Evolutionary conservation across 2,329 filamentous ascomycete species (phyloP).

Genomic region (Pleoardoris graminearum): DNA sequence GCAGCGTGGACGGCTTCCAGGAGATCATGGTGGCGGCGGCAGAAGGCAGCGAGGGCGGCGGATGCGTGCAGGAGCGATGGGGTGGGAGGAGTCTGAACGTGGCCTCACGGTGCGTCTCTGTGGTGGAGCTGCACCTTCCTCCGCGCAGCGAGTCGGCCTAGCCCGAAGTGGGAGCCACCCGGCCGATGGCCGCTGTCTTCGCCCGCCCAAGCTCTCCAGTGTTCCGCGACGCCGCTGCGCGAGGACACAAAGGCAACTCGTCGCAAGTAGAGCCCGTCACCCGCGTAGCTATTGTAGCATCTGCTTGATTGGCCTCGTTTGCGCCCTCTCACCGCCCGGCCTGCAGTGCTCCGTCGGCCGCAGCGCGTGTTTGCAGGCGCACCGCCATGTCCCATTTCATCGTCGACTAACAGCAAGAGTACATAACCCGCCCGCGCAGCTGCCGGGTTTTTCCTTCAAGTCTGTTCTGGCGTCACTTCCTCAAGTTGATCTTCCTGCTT

Average conservation of each 20-base stretch:
- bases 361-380: conserved; percentile 7
- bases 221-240: not conserved
- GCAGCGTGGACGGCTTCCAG: conserved; percentile 71
- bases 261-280: too few species aligned
- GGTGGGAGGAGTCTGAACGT: conserved; percentile 10
- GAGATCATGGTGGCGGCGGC: conserved; percentile 64
- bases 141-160: not conserved
- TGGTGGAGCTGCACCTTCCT: not conserved
- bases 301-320: not conserved
- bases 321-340: conserved; percentile 6
- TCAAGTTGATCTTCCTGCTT: not conserved
- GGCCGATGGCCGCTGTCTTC: not conserved
- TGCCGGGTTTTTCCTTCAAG: not conserved
- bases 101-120: conserved; percentile 6
- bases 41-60: not conserved
- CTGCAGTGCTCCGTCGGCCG: conserved; percentile 1
- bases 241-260: not conserved
- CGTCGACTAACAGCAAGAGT: not conserved
- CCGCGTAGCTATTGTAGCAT: too few species aligned
- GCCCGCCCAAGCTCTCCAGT: not conserved
- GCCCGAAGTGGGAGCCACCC: not conserved
- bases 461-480: not conserved
- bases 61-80: conserved; percentile 20
- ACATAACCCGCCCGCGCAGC: not conserved
- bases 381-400: not conserved